Evolutionary conservation across 495 filamentous ascomycete genomes (phyloP).

Genomic region (Podospora pseudopauciseta): DNA sequence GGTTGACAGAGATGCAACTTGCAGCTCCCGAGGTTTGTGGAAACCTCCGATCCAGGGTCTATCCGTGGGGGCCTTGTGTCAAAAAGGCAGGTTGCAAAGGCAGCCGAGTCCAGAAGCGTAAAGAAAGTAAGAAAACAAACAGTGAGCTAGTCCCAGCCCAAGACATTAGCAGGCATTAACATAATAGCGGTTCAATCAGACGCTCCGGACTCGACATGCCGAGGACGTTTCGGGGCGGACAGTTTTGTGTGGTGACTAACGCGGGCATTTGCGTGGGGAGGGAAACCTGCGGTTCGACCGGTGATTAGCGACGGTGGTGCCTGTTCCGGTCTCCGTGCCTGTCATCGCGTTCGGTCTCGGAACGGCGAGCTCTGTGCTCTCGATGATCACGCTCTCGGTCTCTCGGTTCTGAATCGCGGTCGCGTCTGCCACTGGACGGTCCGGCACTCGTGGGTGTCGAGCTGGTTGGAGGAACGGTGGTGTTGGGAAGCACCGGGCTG

Average conservation of each 20-base stretch:
- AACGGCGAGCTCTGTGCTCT: constrained; percentile 11
- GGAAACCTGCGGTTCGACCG: constrained; percentile 11
- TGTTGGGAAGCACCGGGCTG: constrained; percentile 16
- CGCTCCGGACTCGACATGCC: constrained; percentile 9
- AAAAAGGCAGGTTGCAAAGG: constrained; percentile 25
- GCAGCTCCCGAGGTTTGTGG: constrained; percentile 38
- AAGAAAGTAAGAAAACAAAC: constrained; percentile 10
- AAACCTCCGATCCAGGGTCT: constrained; percentile 39
- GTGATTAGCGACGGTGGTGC: constrained; percentile 30
- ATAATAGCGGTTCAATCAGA: constrained; percentile 17
- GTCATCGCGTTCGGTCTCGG: constrained; percentile 29
- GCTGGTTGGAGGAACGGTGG: constrained; percentile 22
- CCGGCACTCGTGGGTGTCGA: constrained; percentile 27
- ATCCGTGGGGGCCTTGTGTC: constrained; percentile 36
- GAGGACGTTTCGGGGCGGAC: background rate
- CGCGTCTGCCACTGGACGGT: constrained; percentile 36
- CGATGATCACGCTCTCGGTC: constrained; percentile 29
- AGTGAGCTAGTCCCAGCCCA: constrained; percentile 25
- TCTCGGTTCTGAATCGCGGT: constrained; percentile 40
- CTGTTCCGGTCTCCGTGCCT: constrained; percentile 28
- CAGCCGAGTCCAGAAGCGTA: constrained; percentile 29
- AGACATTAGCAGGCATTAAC: constrained; percentile 28
- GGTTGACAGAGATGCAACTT: constrained; percentile 41
- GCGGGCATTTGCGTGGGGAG: background rate
- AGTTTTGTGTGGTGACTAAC: background rate